Evolutionary conservation across 2,329 filamentous ascomycete species (phyloP).

Genomic region (Chaetomium globosum): DNA sequence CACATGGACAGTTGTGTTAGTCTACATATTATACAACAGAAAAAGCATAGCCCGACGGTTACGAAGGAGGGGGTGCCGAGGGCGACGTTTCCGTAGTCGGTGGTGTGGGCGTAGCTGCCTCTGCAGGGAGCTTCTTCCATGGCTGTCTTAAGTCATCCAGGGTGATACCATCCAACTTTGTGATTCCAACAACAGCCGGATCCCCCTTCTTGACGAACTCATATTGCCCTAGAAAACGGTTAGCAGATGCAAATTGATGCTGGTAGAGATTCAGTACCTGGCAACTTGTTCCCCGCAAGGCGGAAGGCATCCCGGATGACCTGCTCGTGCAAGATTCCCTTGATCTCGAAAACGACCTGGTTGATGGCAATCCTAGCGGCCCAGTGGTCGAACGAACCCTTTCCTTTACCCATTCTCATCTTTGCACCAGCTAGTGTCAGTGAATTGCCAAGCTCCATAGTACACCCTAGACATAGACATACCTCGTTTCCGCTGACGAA

Average conservation of each 20-base stretch:
- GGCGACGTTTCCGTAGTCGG: constrained; percentile 38
- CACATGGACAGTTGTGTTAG: constrained; percentile 20
- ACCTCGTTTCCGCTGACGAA: constrained; percentile 94
- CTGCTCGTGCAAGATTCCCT: constrained; percentile 91
- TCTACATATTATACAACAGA: constrained; percentile 32
- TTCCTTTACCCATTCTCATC: constrained; percentile 99
- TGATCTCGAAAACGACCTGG: constrained; percentile 89
- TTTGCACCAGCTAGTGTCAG: constrained; percentile 39
- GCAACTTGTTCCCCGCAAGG: constrained; percentile 91
- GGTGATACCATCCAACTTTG: constrained; percentile 83
- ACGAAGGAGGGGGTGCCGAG: constrained; percentile 43
- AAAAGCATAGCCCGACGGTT: constrained; percentile 27
- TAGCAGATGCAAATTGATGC: constrained; percentile 6
- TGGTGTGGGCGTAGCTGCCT: constrained; percentile 35
- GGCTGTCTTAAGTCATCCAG: constrained; percentile 81
- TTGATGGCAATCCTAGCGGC: constrained; percentile 86
- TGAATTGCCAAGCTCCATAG: not conserved
- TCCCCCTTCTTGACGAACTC: constrained; percentile 95
- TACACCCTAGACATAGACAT: constrained; percentile 35
- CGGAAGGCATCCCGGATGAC: constrained; percentile 91
- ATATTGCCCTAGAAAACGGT: constrained; percentile 64
- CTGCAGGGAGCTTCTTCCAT: constrained; percentile 64
- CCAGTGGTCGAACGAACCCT: constrained; percentile 97
- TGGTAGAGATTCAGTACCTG: constrained; percentile 57
- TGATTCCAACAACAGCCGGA: constrained; percentile 85